Base-by-base conservation (phyloP, 306 rosid genomes). In the Rosa multiflora region DNA sequence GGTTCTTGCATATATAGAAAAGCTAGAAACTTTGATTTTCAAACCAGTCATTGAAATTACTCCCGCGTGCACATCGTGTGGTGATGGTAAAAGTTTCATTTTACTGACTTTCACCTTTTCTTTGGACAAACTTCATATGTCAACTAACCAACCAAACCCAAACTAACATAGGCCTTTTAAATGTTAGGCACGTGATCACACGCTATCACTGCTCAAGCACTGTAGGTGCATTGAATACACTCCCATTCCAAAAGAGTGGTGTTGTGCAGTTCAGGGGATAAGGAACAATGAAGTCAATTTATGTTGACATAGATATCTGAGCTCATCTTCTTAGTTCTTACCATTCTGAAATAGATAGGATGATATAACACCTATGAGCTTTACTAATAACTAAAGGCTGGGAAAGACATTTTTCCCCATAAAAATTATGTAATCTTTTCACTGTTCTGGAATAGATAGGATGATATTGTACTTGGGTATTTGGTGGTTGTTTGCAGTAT, bases 401-500 rank as follows among this genome's bases (percentile, higher is more conserved):
- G 39, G 42, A 14, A 48, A 47, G 6, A 70, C 46, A 64, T 5
- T 10, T 5, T 46, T 70, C 32, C 74, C 3, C 23, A 6, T 48
- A 32, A 14, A 7, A 70, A 26, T 71, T 29, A 8, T 35, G 11
- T 48, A 3, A 3, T 62, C 13, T 26, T 62, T 17, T 26, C 13
- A 35, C 21, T 26, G 39, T 9, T 42, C 26, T 67, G 12, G 18
- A 35, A 32, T 64, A 64, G 21, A 64, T 15, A 64, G 18, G 68
- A 62, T 13, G 9, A 13, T 62, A 23, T 43, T 20, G 23, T 70
- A 55, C 39, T 70, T 49, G 13, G 6, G 20, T 18, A 21, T 72
- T 72, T 86, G 70, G 61, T 14, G 52, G 80, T 75, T 82, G 78
- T 70, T 74, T 67, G 44, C 94, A 96, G 99, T 29, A 29, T 1